Evolutionary conservation across 2,329 filamentous ascomycete genomes (phyloP), one percentile per base, ranked within the genome.

Genomic region (Stemphylium beticola): DNA sequence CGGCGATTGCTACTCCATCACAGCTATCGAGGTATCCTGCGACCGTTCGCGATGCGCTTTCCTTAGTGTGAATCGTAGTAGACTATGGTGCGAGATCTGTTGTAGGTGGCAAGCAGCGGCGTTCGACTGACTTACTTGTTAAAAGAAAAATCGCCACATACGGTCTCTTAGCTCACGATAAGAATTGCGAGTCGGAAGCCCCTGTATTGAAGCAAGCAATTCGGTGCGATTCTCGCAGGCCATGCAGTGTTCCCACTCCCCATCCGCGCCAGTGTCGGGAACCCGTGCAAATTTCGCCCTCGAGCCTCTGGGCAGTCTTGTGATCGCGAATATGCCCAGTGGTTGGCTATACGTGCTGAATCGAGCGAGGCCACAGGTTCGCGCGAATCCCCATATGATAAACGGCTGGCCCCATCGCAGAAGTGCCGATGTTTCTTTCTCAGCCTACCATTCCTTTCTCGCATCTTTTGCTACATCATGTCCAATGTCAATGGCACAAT

Each of bases 401-500:
- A 42, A 26, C 14, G 6, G 17, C 24, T 33, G 17, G 46, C 18
- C 39, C 33, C 33, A 31, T 39, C 33, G 32, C 20, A 12, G 29
- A 33, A 45, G 17, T 26, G 32, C 14, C 37, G 38, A 39, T 31
- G 39, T 22, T 14, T 8, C 32, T 18, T 18, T 9, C 18, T 46
- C 37, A 39, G 26, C 17, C 29, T 17, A 9, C 29, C 34, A 4
- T 40, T 39, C n/a, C 17, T 43, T 43, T 39, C 17, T 33, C 39
- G 9, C 26, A 55, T 14, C 17, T 15, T 20, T 44, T 24, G 10
- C 15, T 26, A 36, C 52, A 38, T 36, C 34, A 62, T 64, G 54
- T n/a, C 58, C 36, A 57, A 56, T 17, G 41, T 57, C 20, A 49
- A 62, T 31, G 54, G 59, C 9, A 57, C 55, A 4, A 29, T 56